Percentiles rank a stretch among this genome's conserved stretches.
These are phyloP conservation scores for Royoungia palumana DNA, from an alignment of 768 basidiomycete genomes.

Conservation along the genomic window DNA sequence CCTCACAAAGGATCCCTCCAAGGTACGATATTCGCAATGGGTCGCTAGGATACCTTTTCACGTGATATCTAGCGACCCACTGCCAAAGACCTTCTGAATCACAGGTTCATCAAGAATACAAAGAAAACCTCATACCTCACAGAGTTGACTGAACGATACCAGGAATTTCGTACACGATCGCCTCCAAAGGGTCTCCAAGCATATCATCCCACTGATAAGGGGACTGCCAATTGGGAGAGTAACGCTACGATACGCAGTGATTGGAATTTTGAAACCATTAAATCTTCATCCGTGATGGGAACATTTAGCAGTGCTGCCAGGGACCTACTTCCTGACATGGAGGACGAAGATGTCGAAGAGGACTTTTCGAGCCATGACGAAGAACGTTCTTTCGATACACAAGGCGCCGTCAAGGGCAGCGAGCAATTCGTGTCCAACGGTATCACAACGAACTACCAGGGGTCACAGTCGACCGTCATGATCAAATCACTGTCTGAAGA, in stretches of 20 bases:
- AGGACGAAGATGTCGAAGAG: conserved; percentile 49
- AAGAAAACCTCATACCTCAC: conserved; percentile 79
- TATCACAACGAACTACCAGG: conserved; percentile 51
- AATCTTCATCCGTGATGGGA: conserved; percentile 68
- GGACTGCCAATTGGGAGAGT: conserved; percentile 62
- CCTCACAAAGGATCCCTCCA: conserved; percentile 85
- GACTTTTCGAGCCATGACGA: conserved; percentile 38
- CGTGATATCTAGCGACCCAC: conserved; percentile 67
- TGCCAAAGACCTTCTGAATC: conserved; percentile 89
- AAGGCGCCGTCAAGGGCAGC: conserved; percentile 63
- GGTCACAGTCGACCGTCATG: conserved; percentile 68
- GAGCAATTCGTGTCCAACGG: conserved; percentile 40
- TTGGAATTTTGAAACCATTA: conserved; percentile 94
- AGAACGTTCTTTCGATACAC: conserved; percentile 58
- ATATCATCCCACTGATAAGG: conserved; percentile 56
- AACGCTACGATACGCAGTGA: conserved; percentile 81
- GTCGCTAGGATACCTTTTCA: conserved; percentile 7
- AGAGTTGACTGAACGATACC: conserved; percentile 85
- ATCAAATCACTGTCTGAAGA: conserved; percentile 48
- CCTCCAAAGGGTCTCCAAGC: conserved; percentile 53
- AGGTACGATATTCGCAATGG: conserved; percentile 43
- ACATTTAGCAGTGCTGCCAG: conserved; percentile 71
- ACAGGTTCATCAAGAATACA: conserved; percentile 86
- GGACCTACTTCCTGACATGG: conserved; percentile 63
- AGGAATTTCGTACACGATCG: conserved; percentile 66